phyloP scores from a whole-genome alignment of 768 basidiomycete genomes.

The Boletus huronensis region DNA sequence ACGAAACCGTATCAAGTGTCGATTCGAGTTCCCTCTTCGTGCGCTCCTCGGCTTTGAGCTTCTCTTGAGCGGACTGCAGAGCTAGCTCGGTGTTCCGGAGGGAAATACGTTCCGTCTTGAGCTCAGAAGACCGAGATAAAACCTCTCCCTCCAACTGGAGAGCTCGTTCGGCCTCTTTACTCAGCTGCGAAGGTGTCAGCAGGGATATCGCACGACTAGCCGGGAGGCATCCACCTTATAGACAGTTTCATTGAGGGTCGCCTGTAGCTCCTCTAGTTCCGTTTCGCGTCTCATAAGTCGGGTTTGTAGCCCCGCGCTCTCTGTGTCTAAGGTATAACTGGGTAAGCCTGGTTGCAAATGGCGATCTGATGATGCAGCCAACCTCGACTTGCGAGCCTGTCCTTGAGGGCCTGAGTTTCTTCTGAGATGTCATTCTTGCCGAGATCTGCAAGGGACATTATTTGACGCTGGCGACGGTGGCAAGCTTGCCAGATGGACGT shows the following conservation, averaged over 20 bases:
- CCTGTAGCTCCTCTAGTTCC: constrained; percentile 35
- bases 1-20: constrained; percentile 52
- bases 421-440: constrained; percentile 40
- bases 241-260: constrained; percentile 34
- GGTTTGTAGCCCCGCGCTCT: constrained; percentile 33
- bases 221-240: constrained; percentile 30
- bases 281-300: constrained; percentile 36
- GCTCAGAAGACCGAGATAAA: constrained; percentile 48
- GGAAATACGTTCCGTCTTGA: constrained; percentile 51
- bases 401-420: constrained; percentile 36
- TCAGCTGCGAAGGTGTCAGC: constrained; percentile 41
- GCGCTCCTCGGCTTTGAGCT: constrained; percentile 47
- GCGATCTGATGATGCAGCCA: constrained; percentile 2
- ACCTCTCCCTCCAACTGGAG: constrained; percentile 53
- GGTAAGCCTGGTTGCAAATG: constrained; percentile 4
- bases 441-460: constrained; percentile 39
- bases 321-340: constrained; percentile 28
- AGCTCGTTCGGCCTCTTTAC: constrained; percentile 52
- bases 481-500: constrained; percentile 14
- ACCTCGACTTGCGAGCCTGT: constrained; percentile 37
- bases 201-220: neutral
- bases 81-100: constrained; percentile 52
- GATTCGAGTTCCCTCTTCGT: constrained; percentile 53
- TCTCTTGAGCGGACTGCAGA: constrained; percentile 46
- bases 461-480: constrained; percentile 12